A percentile compares a stretch with the other conserved stretches of the same genome.
These are phyloP conservation scores for Aspergillus sp. DNA, from an alignment of 2,329 filamentous ascomycete genomes.

Conservation along the genomic window DNA sequence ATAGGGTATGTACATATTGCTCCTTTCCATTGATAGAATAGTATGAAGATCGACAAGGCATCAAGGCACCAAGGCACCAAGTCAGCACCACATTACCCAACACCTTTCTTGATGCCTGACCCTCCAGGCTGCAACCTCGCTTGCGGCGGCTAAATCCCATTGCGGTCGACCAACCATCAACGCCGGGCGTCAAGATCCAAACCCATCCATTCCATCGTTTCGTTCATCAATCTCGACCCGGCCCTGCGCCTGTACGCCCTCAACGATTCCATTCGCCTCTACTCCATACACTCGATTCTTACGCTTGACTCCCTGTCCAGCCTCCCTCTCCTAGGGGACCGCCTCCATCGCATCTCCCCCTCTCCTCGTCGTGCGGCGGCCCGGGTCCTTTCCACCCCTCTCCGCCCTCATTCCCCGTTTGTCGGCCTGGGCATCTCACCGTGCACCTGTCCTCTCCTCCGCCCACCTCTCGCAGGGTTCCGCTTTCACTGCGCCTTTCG, in stretches of 20 bases:
- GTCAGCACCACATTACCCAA: too few species aligned
- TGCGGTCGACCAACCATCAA: constrained; percentile 38
- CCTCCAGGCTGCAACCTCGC: constrained; percentile 27
- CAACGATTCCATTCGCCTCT: not conserved
- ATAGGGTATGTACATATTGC: too few species aligned
- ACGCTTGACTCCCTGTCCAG: not conserved
- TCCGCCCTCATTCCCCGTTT: constrained; percentile 24
- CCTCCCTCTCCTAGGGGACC: constrained; percentile 3
- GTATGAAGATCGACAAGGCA: too few species aligned
- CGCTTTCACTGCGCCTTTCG: not conserved
- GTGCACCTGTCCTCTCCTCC: constrained; percentile 8
- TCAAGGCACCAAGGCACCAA: too few species aligned
- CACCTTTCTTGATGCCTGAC: not conserved
- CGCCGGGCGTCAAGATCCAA: constrained; percentile 30
- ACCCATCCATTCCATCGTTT: constrained; percentile 27
- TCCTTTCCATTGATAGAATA: too few species aligned
- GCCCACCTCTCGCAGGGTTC: constrained; percentile 2
- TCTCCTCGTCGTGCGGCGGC: constrained; percentile 19
- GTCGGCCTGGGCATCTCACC: constrained; percentile 18
- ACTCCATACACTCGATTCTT: not conserved
- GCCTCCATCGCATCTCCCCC: not conserved
- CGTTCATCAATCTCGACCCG: not conserved
- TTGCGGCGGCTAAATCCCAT: constrained; percentile 40
- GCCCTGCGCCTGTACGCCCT: not conserved
- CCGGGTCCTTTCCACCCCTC: constrained; percentile 27